Base-by-base conservation (phyloP, 192 early-diverging fungal genomes). In the Backusella luteola region DNA sequence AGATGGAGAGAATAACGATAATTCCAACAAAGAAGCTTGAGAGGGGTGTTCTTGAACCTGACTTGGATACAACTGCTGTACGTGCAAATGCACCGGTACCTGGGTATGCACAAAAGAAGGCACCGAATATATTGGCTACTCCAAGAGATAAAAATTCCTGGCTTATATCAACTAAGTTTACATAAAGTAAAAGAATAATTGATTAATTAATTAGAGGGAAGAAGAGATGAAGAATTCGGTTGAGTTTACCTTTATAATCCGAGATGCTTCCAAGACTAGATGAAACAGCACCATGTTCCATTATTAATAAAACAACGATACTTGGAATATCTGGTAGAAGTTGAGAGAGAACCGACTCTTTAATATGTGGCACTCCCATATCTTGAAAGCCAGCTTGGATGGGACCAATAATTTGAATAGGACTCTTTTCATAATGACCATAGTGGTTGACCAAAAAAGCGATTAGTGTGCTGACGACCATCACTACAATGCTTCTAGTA, bases 11-110 rank as follows among this genome's bases (percentile, higher is more conserved):
- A 3, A 98, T 82, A 21, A 98, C 95, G 15, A 96, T 87, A 7
- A 85, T 76, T 35, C 89, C 94, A 19, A 94, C 94, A 84, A 96
- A 86, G 69, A 95, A 80, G 38, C 91, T 92, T 21, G 93, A 91
- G 23, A 94, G 79, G 6, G 96, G 96, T 7, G 94, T 92, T 49
- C 91, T 85, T 35, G 93, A 92, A 19, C 97, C 97, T 12, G 95
- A 94, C 78, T 92, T 89, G 76, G 94, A 88, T 85, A 96, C 97
- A 82, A 99, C 90, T 59, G 96, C 96, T 0, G 94, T 93, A 53
- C 97, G 92, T 14, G 95, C 96, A 86, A 99, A 97, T 8, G 95
- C 96, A 53, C 96, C 97, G 17, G 97, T 97, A 1, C 93, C 88
- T 23, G 96, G 92, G 85, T 93, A 96, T 11, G 89, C 93, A 69